Evolutionary conservation across 2,329 filamentous ascomycete genomes (phyloP).

Genomic region (Fusarium continuum): DNA sequence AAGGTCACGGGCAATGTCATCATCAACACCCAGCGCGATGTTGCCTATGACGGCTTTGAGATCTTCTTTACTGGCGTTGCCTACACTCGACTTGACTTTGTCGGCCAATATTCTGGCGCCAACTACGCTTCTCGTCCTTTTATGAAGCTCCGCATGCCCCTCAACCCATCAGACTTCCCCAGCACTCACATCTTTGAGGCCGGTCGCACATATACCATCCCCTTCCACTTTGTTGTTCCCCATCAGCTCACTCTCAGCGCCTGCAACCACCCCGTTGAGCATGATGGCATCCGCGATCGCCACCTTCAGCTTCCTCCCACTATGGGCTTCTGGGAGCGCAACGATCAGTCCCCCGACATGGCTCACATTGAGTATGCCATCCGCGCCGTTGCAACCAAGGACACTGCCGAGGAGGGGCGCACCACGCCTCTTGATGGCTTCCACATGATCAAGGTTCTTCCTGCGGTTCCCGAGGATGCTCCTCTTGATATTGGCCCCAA

Average conservation of each 20-base stretch:
- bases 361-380: slow-evolving; percentile 62
- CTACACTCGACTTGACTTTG: slow-evolving; percentile 61
- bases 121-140: slow-evolving; percentile 62
- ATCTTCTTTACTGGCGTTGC: slow-evolving; percentile 62
- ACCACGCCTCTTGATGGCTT: slow-evolving; percentile 53
- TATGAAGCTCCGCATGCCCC: slow-evolving; percentile 65
- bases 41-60: slow-evolving; percentile 61
- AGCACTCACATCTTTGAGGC: slow-evolving; percentile 57
- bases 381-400: slow-evolving; percentile 55
- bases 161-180: slow-evolving; percentile 58
- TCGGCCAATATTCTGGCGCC: slow-evolving; percentile 59
- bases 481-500: slow-evolving; percentile 59
- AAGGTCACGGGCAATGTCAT: slow-evolving; percentile 59
- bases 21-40: slow-evolving; percentile 57
- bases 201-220: slow-evolving; percentile 59
- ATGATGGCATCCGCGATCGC: slow-evolving; percentile 58
- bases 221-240: slow-evolving; percentile 70
- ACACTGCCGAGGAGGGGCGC: slow-evolving; percentile 32
- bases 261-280: slow-evolving; percentile 60
- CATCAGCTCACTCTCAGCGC: slow-evolving; percentile 65
- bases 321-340: slow-evolving; percentile 61
- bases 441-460: slow-evolving; percentile 62
- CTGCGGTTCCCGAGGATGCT: slow-evolving; percentile 58
- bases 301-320: slow-evolving; percentile 65
- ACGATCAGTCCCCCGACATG: slow-evolving; percentile 66